Base-by-base conservation (phyloP, 805 yeast genomes). In the Wickerhamiella siamensis region DNA sequence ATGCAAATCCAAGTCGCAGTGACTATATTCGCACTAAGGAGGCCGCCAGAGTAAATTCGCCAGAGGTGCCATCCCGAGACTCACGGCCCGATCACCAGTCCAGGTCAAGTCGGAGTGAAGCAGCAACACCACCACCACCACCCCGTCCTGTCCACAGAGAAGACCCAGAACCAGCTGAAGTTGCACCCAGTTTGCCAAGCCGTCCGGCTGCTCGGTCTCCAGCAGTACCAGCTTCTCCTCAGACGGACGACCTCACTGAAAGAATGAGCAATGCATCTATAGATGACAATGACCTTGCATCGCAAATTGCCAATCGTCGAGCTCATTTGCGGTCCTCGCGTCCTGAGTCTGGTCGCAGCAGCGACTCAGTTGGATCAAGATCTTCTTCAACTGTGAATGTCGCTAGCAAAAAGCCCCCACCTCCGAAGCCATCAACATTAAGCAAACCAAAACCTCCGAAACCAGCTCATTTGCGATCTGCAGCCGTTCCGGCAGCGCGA, bases 361-460 rank as follows among this genome's bases (percentile, higher is more conserved):
- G 24, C 19, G 27, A 4, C n/a, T 12, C 20, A 17, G 26, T 39
- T 5, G 26, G 31, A 15, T n/a, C n/a, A n/a, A n/a, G n/a, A n/a
- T n/a, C n/a, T n/a, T n/a, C n/a, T n/a, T n/a, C n/a, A n/a, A n/a
- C n/a, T n/a, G n/a, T n/a, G n/a, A n/a, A n/a, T n/a, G n/a, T n/a
- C n/a, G 29, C 29, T 12, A 24, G 12, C 12, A 36, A 31, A 14
- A 40, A 53, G 2, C 44, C 47, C 3, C 47, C 52, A 10, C 51
- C 54, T 22, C 53, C 54, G 19, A 47, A 47, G 16, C 54, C 51
- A 12, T 45, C 51, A 12, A 33, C 38, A 2, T 16, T 15, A 3
- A n/a, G 31, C 19, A 40, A 40, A n/a, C 43, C 43, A 5, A 40
- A 35, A 16, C 33, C 39, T 19, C 19, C 31, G 10, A 33, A 33